Percentiles rank a stretch among this genome's conserved stretches.
These are phyloP conservation scores for Acer campestre DNA, from an alignment of 345 rosid species.

Conservation along the genomic window DNA sequence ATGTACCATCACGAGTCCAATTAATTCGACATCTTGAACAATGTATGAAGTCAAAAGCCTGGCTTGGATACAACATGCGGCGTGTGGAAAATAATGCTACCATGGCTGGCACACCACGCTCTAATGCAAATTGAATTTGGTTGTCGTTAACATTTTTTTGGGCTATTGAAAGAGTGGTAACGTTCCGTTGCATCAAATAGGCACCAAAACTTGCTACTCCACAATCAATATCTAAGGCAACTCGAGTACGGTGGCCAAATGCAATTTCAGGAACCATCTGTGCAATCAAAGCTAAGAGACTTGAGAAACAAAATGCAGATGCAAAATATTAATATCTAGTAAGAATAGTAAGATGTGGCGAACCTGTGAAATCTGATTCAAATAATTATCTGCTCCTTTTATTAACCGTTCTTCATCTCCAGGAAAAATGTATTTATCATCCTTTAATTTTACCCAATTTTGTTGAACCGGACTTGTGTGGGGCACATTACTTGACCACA, in stretches of 20 bases:
- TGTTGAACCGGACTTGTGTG: conserved; percentile 46
- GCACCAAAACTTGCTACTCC: conserved; percentile 79
- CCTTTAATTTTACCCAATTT: conserved; percentile 49
- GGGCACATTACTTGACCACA: conserved; percentile 67
- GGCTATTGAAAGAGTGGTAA: conserved; percentile 58
- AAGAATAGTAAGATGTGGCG: not conserved
- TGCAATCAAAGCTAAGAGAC: conserved; percentile 28
- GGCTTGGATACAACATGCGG: conserved; percentile 69
- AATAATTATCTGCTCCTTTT: conserved; percentile 58
- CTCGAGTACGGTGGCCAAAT: conserved; percentile 49
- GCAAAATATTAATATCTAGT: not conserved
- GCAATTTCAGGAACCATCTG: conserved; percentile 72
- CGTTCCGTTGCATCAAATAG: conserved; percentile 51
- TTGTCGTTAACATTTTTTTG: conserved; percentile 59
- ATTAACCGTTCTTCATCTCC: conserved; percentile 54
- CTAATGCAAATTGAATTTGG: conserved; percentile 66
- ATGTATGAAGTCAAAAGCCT: conserved; percentile 66
- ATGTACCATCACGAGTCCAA: conserved; percentile 57
- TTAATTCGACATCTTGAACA: conserved; percentile 67
- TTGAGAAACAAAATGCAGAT: conserved; percentile 20
- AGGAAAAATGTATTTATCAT: conserved; percentile 55
- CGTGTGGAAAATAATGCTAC: conserved; percentile 46
- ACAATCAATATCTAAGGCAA: conserved; percentile 59
- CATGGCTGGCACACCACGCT: conserved; percentile 80
- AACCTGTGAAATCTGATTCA: conserved; percentile 66